Evolutionary conservation across 805 yeast species (phyloP).

Genomic region (Wickerhamomyces ciferrii): DNA sequence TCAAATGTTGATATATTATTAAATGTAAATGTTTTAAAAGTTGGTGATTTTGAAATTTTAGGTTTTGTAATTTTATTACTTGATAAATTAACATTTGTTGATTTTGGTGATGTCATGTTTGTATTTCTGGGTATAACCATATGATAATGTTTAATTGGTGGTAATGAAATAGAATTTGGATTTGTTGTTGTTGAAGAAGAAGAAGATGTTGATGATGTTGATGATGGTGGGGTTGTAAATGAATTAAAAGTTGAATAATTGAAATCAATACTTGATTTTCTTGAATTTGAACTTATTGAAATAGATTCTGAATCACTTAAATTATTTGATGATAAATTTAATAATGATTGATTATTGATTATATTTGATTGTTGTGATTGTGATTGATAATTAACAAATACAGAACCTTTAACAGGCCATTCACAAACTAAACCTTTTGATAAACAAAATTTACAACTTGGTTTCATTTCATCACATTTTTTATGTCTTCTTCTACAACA

Average conservation of each 20-base stretch:
- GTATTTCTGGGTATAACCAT: not conserved
- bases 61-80: not conserved
- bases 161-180: not conserved
- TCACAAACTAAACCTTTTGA: conserved; percentile 25
- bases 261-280: not conserved
- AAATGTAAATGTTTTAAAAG: conserved; percentile 2
- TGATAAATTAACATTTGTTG: no score
- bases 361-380: not conserved
- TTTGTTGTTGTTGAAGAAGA: not conserved
- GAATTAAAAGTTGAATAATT: not conserved
- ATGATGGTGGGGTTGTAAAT: not conserved
- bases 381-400: conserved; percentile 10
- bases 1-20: conserved; percentile 6
- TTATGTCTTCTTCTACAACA: conserved; percentile 60
- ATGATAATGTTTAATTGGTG: not conserved
- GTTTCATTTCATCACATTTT: conserved; percentile 52
- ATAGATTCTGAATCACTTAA: not conserved
- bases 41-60: not conserved
- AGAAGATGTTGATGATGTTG: no score
- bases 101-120: not conserved
- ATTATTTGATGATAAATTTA: not conserved
- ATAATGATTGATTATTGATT: not conserved
- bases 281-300: not conserved
- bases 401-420: conserved; percentile 14
- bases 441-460: conserved; percentile 37